Base-by-base conservation (phyloP, 2,329 filamentous ascomycete species). In the Fusarium ambrosium region DNA sequence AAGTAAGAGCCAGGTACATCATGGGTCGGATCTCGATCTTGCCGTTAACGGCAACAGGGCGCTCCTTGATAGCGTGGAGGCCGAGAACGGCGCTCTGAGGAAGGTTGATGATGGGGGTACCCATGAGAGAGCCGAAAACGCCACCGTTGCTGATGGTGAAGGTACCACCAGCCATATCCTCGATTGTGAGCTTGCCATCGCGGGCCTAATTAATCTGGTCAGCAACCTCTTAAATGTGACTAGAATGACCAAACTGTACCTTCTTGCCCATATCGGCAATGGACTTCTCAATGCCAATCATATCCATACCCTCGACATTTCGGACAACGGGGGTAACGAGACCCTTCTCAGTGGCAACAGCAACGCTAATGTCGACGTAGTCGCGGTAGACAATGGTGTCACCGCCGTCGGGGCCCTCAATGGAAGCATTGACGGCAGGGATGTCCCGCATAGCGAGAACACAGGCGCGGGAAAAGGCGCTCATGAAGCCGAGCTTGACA, bases 401-500 rank as follows among this genome's bases (percentile, higher is more conserved):
- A 69, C 97, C 97, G 56, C 95, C 94, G 80, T 96, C 94, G 61
- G 95, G 94, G 11, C 97, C 97, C 83, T 99, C 97, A 77, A 99
- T 99, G 41, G 95, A 98, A 24, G 96, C 97, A 80, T 99, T 99
- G 79, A 98, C 94, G 2, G 92, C 93, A 14, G 95, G 97, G n/a
- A 98, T 88, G 75, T 98, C 95, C 80, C 93, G 94, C 94, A 98
- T 97, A 68, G 97, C 97, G 70, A 98, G 88, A 53, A 97, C 92
- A 79, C 91, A 94, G 58, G 97, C 97, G 74, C 93, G 94, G 5
- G 96, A 94, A 86, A 99, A 99, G 66, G 96, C 96, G 83, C 95
- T 97, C 96, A 99, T 98, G 88, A 98, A 99, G n/a, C 97, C 97
- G 64, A 99, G 92, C 88, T 98, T 99, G 68, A 98, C 93, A 53